A percentile compares a stretch with the other conserved stretches of the same genome.
phyloP scores from a whole-genome alignment of 768 basidiomycete genomes.

The Pulveroboletus sp. region DNA sequence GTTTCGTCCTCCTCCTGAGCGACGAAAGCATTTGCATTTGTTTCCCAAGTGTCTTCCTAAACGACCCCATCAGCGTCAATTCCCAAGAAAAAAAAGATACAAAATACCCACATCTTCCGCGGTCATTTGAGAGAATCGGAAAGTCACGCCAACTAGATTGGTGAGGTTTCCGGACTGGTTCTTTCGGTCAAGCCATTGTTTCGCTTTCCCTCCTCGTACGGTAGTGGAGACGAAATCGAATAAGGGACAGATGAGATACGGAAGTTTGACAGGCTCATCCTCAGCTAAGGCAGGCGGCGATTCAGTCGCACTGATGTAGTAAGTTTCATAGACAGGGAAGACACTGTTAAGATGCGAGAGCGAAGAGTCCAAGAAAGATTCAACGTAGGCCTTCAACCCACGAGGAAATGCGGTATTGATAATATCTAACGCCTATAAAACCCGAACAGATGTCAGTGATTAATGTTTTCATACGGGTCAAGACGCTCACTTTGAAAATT shows the following conservation, averaged over 20 bases:
- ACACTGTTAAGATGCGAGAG: constrained; percentile 57
- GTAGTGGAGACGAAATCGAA: constrained; percentile 75
- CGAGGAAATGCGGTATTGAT: constrained; percentile 82
- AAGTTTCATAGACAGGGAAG: constrained; percentile 56
- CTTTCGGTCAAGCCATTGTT: constrained; percentile 55
- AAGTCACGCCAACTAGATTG: constrained; percentile 49
- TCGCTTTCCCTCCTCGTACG: constrained; percentile 59
- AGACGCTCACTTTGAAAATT: constrained; percentile 66
- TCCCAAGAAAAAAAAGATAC: neutral
- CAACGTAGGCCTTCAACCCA: constrained; percentile 58
- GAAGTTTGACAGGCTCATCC: constrained; percentile 71
- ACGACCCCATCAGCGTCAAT: neutral
- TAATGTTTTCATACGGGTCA: neutral
- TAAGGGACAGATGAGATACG: constrained; percentile 72
- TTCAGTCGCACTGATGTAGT: constrained; percentile 56
- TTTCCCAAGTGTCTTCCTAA: constrained; percentile 89
- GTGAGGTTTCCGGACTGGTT: constrained; percentile 37
- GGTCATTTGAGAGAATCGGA: constrained; percentile 83
- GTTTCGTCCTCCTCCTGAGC: constrained; percentile 94
- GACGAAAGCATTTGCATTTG: constrained; percentile 87
- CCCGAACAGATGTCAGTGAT: neutral
- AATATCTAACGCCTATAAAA: constrained; percentile 65
- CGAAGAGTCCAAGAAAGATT: constrained; percentile 53
- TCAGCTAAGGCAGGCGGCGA: constrained; percentile 64
- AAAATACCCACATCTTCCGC: constrained; percentile 72